Conservation (phyloP, 768 basidiomycete species). For the Podaxis sp. region DNA sequence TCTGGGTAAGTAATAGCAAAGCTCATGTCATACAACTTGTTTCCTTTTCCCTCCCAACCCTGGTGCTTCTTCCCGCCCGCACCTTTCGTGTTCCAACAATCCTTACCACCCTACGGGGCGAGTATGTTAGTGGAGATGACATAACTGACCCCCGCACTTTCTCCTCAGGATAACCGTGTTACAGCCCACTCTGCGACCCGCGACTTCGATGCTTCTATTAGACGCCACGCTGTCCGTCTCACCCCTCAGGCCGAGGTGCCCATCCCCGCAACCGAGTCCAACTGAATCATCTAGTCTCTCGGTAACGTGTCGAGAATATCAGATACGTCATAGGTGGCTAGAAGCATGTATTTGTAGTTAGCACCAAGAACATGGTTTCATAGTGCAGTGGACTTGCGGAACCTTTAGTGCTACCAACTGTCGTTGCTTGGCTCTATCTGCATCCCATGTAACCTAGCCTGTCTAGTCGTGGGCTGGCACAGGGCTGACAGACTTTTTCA, state of each 20-base stretch:
- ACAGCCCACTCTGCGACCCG: conserved; percentile 41
- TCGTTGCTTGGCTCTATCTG: too few relatives aligned
- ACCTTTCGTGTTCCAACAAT: not conserved
- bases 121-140: not conserved
- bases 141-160: not conserved
- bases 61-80: not conserved
- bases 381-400: not conserved
- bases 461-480: too few relatives aligned
- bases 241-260: conserved; percentile 46
- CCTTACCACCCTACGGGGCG: not conserved
- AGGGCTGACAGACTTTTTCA: too few relatives aligned
- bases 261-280: not conserved
- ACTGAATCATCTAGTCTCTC: not conserved
- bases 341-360: not conserved
- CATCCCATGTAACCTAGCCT: too few relatives aligned
- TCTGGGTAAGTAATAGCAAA: conserved; percentile 39
- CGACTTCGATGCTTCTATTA: conserved; percentile 32
- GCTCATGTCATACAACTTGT: not conserved
- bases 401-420: too few relatives aligned
- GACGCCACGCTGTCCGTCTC: conserved; percentile 42
- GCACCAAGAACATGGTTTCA: not conserved
- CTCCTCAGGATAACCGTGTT: conserved; percentile 39
- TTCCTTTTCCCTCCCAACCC: not conserved
- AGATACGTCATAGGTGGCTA: not conserved
- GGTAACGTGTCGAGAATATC: not conserved